These are phyloP conservation scores for Psidium friedrichsthalianum DNA, from an alignment of 345 rosid species.

Conservation along the genomic window DNA sequence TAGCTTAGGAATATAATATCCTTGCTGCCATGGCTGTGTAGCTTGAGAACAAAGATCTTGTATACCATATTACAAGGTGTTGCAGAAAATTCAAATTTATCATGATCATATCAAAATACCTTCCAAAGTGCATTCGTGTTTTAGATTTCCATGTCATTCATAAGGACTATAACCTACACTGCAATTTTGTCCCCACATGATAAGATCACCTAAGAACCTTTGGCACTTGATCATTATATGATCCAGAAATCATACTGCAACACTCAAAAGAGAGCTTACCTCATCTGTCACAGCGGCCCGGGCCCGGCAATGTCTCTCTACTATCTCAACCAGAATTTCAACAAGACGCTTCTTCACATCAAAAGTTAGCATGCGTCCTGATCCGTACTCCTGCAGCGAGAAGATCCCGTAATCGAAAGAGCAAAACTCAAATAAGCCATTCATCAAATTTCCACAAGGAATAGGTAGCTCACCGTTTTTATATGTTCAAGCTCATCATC, in stretches of 20 bases:
- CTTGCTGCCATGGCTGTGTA: neutral
- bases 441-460: neutral
- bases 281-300: constrained; percentile 81
- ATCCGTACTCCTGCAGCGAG: constrained; percentile 56
- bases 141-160: neutral
- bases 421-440: neutral
- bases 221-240: neutral
- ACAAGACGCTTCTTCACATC: constrained; percentile 71
- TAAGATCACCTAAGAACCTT: neutral
- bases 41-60: neutral
- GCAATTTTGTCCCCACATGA: neutral
- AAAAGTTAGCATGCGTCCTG: constrained; percentile 68
- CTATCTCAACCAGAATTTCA: constrained; percentile 59
- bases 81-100: neutral
- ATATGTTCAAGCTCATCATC: constrained; percentile 78
- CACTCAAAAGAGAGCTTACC: constrained; percentile 24
- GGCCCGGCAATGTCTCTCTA: constrained; percentile 70
- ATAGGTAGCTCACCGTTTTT: constrained; percentile 35
- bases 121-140: neutral
- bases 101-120: neutral
- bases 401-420: neutral
- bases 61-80: neutral
- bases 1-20: neutral
- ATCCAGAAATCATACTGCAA: neutral
- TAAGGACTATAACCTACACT: neutral